Evolutionary conservation across 2,329 filamentous ascomycete species (phyloP).

Genomic region (Aureobasidium sp.): DNA sequence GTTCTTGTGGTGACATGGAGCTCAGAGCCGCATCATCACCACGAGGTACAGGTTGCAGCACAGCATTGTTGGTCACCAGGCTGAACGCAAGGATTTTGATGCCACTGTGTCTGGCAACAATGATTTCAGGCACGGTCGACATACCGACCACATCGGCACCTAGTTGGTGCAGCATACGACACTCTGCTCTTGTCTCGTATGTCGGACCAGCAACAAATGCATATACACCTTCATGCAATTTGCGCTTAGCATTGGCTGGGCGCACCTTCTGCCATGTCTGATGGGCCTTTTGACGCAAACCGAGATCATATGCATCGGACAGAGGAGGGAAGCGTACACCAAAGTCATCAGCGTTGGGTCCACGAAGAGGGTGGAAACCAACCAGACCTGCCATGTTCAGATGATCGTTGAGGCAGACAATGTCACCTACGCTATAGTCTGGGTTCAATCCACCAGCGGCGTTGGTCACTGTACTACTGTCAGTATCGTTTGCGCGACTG

Average conservation of each 20-base stretch:
- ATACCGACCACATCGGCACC: conserved; percentile 65
- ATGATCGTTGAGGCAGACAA: conserved; percentile 60
- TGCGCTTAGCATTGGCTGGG: conserved; percentile 40
- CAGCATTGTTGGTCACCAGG: conserved; percentile 58
- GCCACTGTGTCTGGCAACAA: conserved; percentile 58
- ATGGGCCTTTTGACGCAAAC: conserved; percentile 51
- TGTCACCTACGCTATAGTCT: conserved; percentile 57
- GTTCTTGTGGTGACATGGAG: conserved; percentile 41
- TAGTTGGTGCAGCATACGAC: conserved; percentile 52
- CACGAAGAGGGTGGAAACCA: conserved; percentile 54
- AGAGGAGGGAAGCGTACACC: conserved; percentile 57
- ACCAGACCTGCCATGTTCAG: conserved; percentile 57
- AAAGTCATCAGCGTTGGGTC: conserved; percentile 56
- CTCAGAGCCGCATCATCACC: conserved; percentile 52
- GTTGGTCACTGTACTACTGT: conserved; percentile 49
- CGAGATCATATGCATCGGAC: conserved; percentile 59
- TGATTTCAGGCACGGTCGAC: conserved; percentile 63
- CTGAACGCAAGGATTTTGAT: conserved; percentile 58
- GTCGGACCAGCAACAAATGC: conserved; percentile 58
- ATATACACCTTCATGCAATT: conserved; percentile 58
- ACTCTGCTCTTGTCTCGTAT: conserved; percentile 60
- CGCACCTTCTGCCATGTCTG: conserved; percentile 48
- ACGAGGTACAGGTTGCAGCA: conserved; percentile 50
- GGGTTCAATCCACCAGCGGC: conserved; percentile 59
- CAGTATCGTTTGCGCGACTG: background rate